A percentile compares a stretch with the other conserved stretches of the same genome.
phyloP scores from a whole-genome alignment of 768 basidiomycete genomes.

The Polyporus arcularius region DNA sequence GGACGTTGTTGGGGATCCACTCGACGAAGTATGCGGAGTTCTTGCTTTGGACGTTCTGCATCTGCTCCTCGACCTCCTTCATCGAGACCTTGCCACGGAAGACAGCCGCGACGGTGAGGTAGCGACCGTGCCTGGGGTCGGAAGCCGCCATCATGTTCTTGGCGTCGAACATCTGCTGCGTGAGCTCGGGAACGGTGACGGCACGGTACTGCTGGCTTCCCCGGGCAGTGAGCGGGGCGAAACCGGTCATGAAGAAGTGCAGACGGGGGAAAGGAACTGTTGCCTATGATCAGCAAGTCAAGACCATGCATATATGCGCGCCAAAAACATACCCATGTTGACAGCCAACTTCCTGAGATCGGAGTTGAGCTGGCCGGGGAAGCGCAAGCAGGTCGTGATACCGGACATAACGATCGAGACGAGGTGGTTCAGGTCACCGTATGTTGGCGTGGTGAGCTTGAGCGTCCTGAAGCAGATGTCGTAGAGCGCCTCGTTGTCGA shows the following conservation, averaged over 20 bases:
- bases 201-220: constrained; percentile 96
- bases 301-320: background rate
- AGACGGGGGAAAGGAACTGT: constrained; percentile 97
- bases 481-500: constrained; percentile 99
- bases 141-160: constrained; percentile 99
- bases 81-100: constrained; percentile 99
- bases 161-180: constrained; percentile 99
- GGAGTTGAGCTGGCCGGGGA: constrained; percentile 99
- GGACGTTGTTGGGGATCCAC: constrained; percentile 99
- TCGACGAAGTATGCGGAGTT: constrained; percentile 98
- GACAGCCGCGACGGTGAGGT: constrained; percentile 95
- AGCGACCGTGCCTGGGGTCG: constrained; percentile 95
- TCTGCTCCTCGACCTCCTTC: constrained; percentile 99
- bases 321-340: constrained; percentile 84
- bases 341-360: constrained; percentile 97
- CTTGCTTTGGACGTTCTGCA: constrained; percentile 97
- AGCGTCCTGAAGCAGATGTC: constrained; percentile 99
- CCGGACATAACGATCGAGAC: constrained; percentile 99
- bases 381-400: constrained; percentile 97
- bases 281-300: constrained; percentile 2
- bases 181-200: constrained; percentile 95
- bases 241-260: constrained; percentile 99
- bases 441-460: constrained; percentile 93
- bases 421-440: constrained; percentile 97
- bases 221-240: constrained; percentile 91